These are phyloP conservation scores for Sordariomycetes sp. DNA, from an alignment of 2,329 filamentous ascomycete genomes.

Conservation along the genomic window DNA sequence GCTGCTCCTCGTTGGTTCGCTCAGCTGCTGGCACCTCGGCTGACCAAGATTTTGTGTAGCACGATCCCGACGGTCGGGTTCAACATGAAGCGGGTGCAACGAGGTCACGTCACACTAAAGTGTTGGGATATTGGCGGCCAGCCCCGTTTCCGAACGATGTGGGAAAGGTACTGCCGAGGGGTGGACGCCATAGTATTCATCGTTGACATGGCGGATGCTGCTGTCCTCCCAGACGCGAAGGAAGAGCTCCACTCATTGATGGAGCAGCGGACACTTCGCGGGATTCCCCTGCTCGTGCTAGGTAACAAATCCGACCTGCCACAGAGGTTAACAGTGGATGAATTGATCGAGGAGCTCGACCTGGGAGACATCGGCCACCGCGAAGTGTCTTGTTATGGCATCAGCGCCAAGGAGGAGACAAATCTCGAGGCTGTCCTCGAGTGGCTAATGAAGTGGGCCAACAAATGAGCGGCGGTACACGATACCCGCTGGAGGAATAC, in stretches of 20 bases:
- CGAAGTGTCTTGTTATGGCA: constrained; percentile 96
- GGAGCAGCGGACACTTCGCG: constrained; percentile 69
- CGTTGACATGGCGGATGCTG: constrained; percentile 83
- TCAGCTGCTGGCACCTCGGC: background rate
- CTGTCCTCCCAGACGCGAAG: constrained; percentile 68
- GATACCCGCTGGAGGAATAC: background rate
- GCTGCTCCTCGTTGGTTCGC: background rate
- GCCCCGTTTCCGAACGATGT: constrained; percentile 95
- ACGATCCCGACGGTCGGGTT: constrained; percentile 97
- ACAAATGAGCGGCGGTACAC: constrained; percentile 30
- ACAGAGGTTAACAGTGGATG: constrained; percentile 84
- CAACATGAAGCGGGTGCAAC: constrained; percentile 97
- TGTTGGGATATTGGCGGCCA: constrained; percentile 98
- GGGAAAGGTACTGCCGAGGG: constrained; percentile 95
- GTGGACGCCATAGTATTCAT: constrained; percentile 98
- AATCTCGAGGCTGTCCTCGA: constrained; percentile 95
- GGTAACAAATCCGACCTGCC: constrained; percentile 95
- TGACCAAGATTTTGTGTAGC: constrained; percentile 35
- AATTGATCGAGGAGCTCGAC: constrained; percentile 85
- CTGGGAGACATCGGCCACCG: constrained; percentile 80
- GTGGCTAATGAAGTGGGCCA: constrained; percentile 83
- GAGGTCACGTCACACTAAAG: constrained; percentile 95
- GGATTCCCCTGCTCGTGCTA: constrained; percentile 84
- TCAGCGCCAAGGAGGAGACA: constrained; percentile 97
- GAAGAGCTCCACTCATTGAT: constrained; percentile 88